Percentiles rank a stretch among this genome's conserved stretches.
phyloP scores from a whole-genome alignment of 2,329 filamentous ascomycete species.

The Neonectria ditissima region DNA sequence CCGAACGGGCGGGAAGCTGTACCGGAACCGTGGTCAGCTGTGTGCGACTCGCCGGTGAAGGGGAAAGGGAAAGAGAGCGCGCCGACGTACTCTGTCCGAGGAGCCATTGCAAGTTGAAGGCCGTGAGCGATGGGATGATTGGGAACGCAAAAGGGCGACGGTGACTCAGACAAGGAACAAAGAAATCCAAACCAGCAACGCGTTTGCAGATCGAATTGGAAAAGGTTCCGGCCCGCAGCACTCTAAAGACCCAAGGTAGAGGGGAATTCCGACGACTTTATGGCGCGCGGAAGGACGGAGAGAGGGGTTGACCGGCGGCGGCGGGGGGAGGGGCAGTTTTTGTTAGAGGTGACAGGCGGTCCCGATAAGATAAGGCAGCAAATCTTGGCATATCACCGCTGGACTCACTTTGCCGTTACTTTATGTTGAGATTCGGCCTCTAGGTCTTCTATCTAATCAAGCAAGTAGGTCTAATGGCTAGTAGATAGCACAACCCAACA shows the following conservation, averaged over 20 bases:
- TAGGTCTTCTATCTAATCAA: too few species aligned
- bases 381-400: neutral
- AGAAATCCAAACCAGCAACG: neutral
- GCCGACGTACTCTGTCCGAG: conserved; percentile 58
- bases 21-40: conserved; percentile 27
- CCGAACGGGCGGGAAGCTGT: conserved; percentile 80
- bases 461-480: too few species aligned
- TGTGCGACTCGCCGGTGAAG: neutral
- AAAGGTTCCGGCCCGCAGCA: conserved; percentile 22
- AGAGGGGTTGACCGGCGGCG: conserved; percentile 6
- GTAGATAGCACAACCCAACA: too few species aligned
- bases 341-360: neutral
- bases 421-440: neutral
- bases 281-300: conserved; percentile 14
- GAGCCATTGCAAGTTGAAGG: conserved; percentile 54
- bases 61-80: neutral
- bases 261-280: conserved; percentile 31
- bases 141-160: conserved; percentile 1
- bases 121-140: neutral
- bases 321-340: conserved; percentile 16
- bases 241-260: conserved; percentile 10
- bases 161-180: conserved; percentile 5
- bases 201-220: neutral
- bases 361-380: neutral
- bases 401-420: neutral